Evolutionary conservation across 2,329 filamentous ascomycete genomes (phyloP), one percentile per base, ranked within the genome.

Genomic region (Diaporthe aspalathi): DNA sequence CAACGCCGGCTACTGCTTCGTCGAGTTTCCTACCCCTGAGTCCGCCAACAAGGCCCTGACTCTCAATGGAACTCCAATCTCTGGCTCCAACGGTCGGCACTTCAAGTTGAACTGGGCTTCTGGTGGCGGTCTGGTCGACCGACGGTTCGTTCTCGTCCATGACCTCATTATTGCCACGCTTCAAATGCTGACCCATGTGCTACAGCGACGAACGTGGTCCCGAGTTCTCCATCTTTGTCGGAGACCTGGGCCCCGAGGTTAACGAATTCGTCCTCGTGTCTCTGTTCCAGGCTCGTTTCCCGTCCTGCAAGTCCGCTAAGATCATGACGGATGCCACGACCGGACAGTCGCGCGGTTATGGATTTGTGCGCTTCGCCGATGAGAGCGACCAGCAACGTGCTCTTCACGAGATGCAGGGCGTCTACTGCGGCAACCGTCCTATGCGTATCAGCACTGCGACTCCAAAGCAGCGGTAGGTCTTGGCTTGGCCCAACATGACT

Each of bases 41-140:
- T 93, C 95, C 72, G 96, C 96, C 52, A 92, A 90, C 78, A 98
- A 97, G 87, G 96, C 96, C 47, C 89, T 99, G n/a, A 87, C 87
- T 57, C 87, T 98, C 63, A 98, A 97, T 81, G 95, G 96, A 63
- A 92, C 90, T 70, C 86, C 93, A 60, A 97, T 99, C 76, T 95
- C 95, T 56, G 98, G 98, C 88, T 97, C 94, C 73, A 67, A 73
- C 22, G 92, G 92, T 78, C 94, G 96, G 53, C 92, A 94, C 62
- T 99, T 99, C 89, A 98, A 98, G 88, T 91, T 99, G 73, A 99
- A 99, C 89, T 99, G 96, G 96, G 96, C 96, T 76, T 97, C 94
- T 75, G 96, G 96, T 76, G 96, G 96, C 79, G 96, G 96, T 71
- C 89, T 99, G 52, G 94, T 97, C 76, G 96, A 99, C 83, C 93